Conservation (phyloP, 257 asterid species). For the Jacaranda mimosifolia region DNA sequence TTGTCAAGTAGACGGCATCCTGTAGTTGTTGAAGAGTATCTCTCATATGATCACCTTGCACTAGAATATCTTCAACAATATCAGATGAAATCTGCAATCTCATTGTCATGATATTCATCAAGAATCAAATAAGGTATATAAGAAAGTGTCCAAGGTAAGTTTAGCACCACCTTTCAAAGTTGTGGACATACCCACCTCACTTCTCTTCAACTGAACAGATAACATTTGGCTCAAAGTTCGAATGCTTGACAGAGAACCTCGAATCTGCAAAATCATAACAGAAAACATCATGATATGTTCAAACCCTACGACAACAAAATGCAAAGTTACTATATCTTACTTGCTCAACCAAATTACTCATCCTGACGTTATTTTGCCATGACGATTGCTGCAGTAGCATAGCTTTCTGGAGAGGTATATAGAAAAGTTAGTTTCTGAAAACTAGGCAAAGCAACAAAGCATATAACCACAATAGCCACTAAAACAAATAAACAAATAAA, state of each 20-base stretch:
- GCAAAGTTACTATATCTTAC: slow-evolving; percentile 55
- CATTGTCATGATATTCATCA: slow-evolving; percentile 29
- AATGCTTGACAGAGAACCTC: slow-evolving; percentile 84
- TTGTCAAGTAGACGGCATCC: slow-evolving; percentile 89
- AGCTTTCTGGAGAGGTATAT: slow-evolving; percentile 74
- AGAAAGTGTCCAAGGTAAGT: slow-evolving; percentile 26
- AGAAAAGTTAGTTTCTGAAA: slow-evolving; percentile 21
- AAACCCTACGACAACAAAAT: slow-evolving; percentile 25
- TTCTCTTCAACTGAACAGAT: slow-evolving; percentile 76
- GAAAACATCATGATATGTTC: slow-evolving; percentile 26
- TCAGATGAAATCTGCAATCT: slow-evolving; percentile 77
- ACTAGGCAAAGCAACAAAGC: slow-evolving; percentile 9
- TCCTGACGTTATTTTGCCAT: slow-evolving; percentile 94
- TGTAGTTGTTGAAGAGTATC: slow-evolving; percentile 88
- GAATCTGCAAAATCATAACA: slow-evolving; percentile 58
- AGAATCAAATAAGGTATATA: slow-evolving; percentile 13
- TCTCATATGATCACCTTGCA: slow-evolving; percentile 82
- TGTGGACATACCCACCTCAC: slow-evolving; percentile 69
- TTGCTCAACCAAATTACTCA: slow-evolving; percentile 96
- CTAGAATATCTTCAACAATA: slow-evolving; percentile 81
- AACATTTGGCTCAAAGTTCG: slow-evolving; percentile 84
- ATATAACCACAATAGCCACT: slow-evolving; percentile 25
- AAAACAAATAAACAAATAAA: slow-evolving; percentile 27
- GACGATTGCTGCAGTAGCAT: slow-evolving; percentile 87
- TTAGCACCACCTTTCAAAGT: slow-evolving; percentile 34